Evolutionary conservation across 257 asterid genomes (phyloP).

Genomic region (Solanum chmielewskii): DNA sequence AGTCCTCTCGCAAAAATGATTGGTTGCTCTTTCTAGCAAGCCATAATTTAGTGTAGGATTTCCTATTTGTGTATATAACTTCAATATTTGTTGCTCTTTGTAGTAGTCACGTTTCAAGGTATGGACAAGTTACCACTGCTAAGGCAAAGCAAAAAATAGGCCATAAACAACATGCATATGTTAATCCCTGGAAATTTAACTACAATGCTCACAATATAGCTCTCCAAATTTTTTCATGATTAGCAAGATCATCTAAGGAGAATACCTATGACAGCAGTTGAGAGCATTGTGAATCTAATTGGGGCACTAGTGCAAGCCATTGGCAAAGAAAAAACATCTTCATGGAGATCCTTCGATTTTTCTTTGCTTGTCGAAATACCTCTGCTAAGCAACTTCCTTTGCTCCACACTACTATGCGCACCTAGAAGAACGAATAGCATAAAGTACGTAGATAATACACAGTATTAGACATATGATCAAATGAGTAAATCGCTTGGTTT

Average conservation of each 20-base stretch:
- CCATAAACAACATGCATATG: neutral
- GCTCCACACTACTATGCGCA: constrained; percentile 1
- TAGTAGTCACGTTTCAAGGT: neutral
- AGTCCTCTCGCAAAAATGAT: neutral
- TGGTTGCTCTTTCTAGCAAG: neutral
- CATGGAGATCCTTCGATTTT: neutral
- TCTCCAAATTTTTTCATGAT: neutral
- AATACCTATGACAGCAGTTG: constrained; percentile 27
- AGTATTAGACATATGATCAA: neutral
- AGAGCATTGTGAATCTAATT: neutral
- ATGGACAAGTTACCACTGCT: neutral
- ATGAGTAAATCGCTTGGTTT: neutral
- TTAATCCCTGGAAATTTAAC: neutral
- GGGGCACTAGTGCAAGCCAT: constrained; percentile 17
- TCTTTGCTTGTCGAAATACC: neutral
- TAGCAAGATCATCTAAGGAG: neutral
- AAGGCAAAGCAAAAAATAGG: neutral
- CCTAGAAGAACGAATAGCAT: neutral
- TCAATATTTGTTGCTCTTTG: neutral
- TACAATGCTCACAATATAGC: neutral
- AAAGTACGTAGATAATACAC: neutral
- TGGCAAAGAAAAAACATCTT: constrained; percentile 10
- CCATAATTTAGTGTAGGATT: neutral
- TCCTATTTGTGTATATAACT: neutral
- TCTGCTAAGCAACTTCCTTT: constrained; percentile 3